A percentile compares a stretch with the other conserved stretches of the same genome.
These are phyloP conservation scores for Plasmodium knowlesi DNA, from an alignment of 169 alveolate genomes.

Conservation along the genomic window DNA sequence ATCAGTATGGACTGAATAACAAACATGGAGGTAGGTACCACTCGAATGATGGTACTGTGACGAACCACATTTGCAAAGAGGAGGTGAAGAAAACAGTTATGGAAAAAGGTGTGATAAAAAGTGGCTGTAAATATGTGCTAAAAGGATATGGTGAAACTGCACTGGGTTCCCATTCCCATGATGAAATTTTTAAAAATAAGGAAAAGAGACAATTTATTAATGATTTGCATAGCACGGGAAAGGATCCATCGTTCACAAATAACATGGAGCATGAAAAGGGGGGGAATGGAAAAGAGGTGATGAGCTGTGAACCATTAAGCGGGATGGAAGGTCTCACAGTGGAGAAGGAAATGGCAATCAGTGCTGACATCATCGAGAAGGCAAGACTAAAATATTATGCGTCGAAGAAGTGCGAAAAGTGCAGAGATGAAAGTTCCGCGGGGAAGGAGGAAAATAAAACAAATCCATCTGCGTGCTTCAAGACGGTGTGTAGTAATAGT, in stretches of 20 bases:
- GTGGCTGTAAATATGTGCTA: slow-evolving; percentile 20
- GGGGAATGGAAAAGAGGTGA: background rate
- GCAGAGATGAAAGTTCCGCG: background rate
- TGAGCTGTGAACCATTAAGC: background rate
- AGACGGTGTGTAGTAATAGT: background rate
- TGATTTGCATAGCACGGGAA: background rate
- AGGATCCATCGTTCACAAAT: background rate
- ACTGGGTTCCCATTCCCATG: background rate
- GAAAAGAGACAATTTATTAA: background rate
- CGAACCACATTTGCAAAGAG: background rate
- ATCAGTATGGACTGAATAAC: background rate
- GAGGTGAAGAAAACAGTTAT: background rate
- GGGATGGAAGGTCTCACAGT: background rate
- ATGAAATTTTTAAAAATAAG: background rate
- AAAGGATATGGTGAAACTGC: slow-evolving; percentile 1
- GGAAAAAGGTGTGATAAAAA: slow-evolving; percentile 31
- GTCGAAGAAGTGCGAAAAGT: background rate
- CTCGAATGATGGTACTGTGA: background rate
- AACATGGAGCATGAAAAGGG: background rate
- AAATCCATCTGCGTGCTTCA: background rate
- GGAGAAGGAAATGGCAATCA: background rate
- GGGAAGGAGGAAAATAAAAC: background rate
- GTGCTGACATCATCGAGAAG: background rate
- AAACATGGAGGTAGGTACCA: background rate
- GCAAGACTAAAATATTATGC: background rate